Evolutionary conservation across 305 asterid genomes (phyloP), one percentile per base, ranked within the genome.

Genomic region (Andrographis paniculata): DNA sequence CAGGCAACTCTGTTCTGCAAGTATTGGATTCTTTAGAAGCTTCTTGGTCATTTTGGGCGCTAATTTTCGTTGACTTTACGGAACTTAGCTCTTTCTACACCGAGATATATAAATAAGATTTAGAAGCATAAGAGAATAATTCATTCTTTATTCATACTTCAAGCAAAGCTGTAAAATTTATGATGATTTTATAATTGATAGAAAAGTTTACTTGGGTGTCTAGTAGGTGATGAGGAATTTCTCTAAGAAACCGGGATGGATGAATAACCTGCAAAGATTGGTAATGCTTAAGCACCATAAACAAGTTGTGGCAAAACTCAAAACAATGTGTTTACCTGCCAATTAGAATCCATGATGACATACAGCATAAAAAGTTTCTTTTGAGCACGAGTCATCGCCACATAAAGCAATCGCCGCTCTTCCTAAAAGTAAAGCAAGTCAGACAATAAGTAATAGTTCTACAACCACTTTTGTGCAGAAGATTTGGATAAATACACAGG

Each of bases 341-440:
- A 91, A 78, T 62, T 76, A 42, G 96, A 81, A 84, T 91, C 96
- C 70, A 75, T 72, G 59, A 77, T 68, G 53, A 83, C 76, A 65
- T 86, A 72, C 52, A 86, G 79, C 63, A 86, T 79, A 71, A 71
- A 71, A 50, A 91, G 89, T 39, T 80, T 91, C 58, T 78, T 77
- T 33, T 84, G 78, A 6, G 99, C 99, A 41, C 99, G 95, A 30
- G 99, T 91, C 92, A 91, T 86, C 15, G 96, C 95, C 42, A 91
- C 96, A 68, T 86, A 91, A n/a, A 91, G 58, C 72, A 91, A 68
- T 50, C 99, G 95, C 58, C 99, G 76, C 73, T 91, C 99, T 72
- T 91, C 96, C 99, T 91, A 61, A 57, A 14, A 67, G 61, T 42
- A 49, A 55, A 66, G 59, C 53, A 40, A 45, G 61, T 72, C 15